Evolutionary conservation across 805 yeast genomes (phyloP), one percentile per base, ranked within the genome.

Genomic region (Yueomyces sinensis): DNA sequence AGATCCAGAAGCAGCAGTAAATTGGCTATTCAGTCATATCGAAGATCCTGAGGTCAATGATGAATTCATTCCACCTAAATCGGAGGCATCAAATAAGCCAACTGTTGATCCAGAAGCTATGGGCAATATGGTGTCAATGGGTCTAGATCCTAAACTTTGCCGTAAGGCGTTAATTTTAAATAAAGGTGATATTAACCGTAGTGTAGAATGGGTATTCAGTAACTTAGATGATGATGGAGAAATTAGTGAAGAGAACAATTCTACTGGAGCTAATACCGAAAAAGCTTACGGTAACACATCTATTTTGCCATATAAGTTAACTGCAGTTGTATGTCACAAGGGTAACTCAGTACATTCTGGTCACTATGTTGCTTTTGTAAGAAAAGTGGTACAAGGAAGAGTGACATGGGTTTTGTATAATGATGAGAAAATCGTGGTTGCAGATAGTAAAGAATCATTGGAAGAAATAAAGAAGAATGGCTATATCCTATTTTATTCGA

Each of bases 321-420:
- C 67, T 30, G 79, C 80, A 0, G 77, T 82, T 4, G 65, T 87
- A 13, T 84, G 95, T 52, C 96, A 86, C 55, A 87, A 86, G 54
- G 96, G 96, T 6, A 65, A 74, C 2, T 79, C 94, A 11, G 79
- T 83, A 1, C 95, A 87, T 44, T 82, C 94, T 0, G 95, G 95
- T 1, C 96, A 86, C 54, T 86, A 86, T 54, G 95, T 87, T 29
- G 82, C 77, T 1, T 86, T 80, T 47, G 62, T 82, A 23, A 68
- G 64, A 37, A 70, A 72, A 39, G 1, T 13, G 1, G 39, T 51
- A 7, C 59, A 61, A 2, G 67, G 62, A 2, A 52, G 46, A 34
- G 50, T 41, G 11, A 59, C 63, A 35, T 84, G 94, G 94, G 77
- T 79, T 2, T 61, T 86, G 30, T 87, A 74, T 59, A 86, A 86